Evolutionary conservation across 345 rosid genomes (phyloP), one percentile per base, ranked within the genome.

Genomic region (Anacardium occidentale): DNA sequence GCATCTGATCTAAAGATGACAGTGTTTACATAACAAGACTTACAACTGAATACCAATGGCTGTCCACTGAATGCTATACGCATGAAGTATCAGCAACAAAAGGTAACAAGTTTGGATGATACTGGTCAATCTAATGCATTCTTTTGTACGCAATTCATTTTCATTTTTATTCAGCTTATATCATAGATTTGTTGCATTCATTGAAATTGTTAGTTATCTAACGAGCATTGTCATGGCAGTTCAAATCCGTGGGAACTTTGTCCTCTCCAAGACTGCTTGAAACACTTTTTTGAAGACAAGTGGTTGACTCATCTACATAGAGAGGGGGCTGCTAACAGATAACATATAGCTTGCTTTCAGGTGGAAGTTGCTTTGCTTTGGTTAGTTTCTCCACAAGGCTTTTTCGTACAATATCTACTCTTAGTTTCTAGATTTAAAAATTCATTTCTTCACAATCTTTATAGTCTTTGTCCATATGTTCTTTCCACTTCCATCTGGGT

Each of bases 1-100:
- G 84, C 88, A 2, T 83, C 86, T 0, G 91, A 91, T 57, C 84
- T 94, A 29, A 88, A 88, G 78, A 66, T 69, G 22, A 64, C 89
- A 0, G 90, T 85, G 17, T 63, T 76, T 26, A 88, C 91, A 13
- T 64, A 91, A 65, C 96, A 86, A 84, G 94, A 82, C 54, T 68
- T 91, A 32, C 98, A 91, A 70, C 64, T 82, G 64, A 94, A 90
- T 80, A 81, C 80, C 70, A 81, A 60, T 3, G 90, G 79, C 34
- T 90, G 97, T 52, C 87, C 95, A 54, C 85, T 90, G 26, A 85
- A 73, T 75, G 92, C 97, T 40, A 82, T 89, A 62, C 88, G 95
- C 29, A 76, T 68, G 73, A 94, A 94, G 79, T 94, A 91, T 60
- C 79, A 76, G 63, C 97, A 89, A 62, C 79, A 83, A 10, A 90